Percentiles rank a stretch among this genome's conserved stretches.
phyloP scores from a whole-genome alignment of 108 stramenopile species.

The Seminavis robusta region DNA sequence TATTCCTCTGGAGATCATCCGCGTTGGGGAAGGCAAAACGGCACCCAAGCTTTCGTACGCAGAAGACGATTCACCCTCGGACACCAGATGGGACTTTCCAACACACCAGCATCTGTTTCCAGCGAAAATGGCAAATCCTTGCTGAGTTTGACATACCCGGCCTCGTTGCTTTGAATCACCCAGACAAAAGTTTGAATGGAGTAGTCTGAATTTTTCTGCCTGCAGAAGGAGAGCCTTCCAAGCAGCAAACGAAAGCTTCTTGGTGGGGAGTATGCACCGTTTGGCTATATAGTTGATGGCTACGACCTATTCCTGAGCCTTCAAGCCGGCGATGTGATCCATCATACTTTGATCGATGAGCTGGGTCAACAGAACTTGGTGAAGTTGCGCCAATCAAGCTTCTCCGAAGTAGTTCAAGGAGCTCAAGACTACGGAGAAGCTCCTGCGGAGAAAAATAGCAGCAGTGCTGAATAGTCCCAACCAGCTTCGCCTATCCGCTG shows the following conservation, averaged over 20 bases:
- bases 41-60: no score
- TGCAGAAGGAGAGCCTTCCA: constrained; percentile 42
- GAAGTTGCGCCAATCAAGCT: constrained; percentile 58
- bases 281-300: constrained; percentile 78
- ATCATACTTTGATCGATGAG: constrained; percentile 69
- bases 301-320: constrained; percentile 58
- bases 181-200: constrained; percentile 65
- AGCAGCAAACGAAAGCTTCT: constrained; percentile 41
- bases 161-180: constrained; percentile 80
- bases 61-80: no score
- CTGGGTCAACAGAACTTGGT: constrained; percentile 70
- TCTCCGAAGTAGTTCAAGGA: constrained; percentile 40
- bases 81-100: no score
- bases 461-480: no score
- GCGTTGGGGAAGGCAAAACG: no score
- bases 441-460: no score
- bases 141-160: constrained; percentile 75
- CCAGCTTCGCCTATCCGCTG: no score
- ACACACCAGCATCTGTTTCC: no score
- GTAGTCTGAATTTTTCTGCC: constrained; percentile 79
- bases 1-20: constrained; percentile 79
- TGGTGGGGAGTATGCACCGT: constrained; percentile 79
- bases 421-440: no score
- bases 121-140: constrained; percentile 44
- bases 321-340: constrained; percentile 71